Percentiles rank a stretch among this genome's conserved stretches.
These are phyloP conservation scores for Aspergillus brunneoviolaceus DNA, from an alignment of 2,329 filamentous ascomycete genomes.

Conservation along the genomic window DNA sequence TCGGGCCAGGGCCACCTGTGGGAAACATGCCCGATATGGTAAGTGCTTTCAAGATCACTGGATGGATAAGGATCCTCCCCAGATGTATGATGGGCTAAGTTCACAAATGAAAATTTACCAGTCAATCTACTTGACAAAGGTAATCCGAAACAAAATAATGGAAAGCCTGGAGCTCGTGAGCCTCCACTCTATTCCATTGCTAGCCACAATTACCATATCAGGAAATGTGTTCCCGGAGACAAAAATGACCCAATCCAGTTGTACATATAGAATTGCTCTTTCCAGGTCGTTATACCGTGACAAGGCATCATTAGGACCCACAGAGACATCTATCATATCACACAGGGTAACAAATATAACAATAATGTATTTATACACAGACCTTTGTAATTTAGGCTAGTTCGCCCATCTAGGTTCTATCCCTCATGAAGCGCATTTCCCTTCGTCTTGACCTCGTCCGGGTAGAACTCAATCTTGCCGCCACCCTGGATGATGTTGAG, in stretches of 20 bases:
- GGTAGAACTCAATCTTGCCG: constrained; percentile 73
- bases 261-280: not conserved
- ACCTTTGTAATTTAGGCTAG: not conserved
- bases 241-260: not conserved
- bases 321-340: not conserved
- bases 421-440: constrained; percentile 2
- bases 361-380: not conserved
- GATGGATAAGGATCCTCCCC: no score
- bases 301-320: not conserved
- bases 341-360: not conserved
- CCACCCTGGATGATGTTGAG: constrained; percentile 66
- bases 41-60: no score
- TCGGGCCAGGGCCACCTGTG: no score
- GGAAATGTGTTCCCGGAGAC: not conserved
- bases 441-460: constrained; percentile 28
- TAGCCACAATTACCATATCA: not conserved
- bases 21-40: no score
- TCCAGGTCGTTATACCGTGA: not conserved
- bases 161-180: no score
- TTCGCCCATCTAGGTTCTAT: not conserved
- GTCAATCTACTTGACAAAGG: no score
- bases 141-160: no score
- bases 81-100: no score
- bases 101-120: no score
- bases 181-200: no score